Evolutionary conservation across 371 early-diverging fungal genomes (phyloP).

Genomic region (Blakeslea trispora): DNA sequence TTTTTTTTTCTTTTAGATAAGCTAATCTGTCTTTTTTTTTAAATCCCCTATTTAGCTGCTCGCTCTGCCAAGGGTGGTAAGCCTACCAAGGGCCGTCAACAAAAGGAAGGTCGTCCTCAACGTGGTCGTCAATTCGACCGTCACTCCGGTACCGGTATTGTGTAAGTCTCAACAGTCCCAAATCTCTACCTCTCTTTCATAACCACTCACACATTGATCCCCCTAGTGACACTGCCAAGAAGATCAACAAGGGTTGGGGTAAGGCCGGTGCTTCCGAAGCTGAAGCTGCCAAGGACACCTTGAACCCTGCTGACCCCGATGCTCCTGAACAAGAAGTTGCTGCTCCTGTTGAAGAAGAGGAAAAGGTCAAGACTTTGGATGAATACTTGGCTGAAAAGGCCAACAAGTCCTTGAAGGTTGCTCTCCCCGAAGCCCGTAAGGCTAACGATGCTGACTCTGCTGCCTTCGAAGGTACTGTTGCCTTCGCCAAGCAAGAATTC

Average conservation of each 20-base stretch:
- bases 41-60: constrained; percentile 11
- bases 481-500: constrained; percentile 68
- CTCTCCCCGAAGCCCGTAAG: constrained; percentile 67
- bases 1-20: too few relatives aligned
- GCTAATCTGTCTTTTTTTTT: background rate
- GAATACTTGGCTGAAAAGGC: constrained; percentile 77
- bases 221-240: constrained; percentile 80
- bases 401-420: constrained; percentile 64
- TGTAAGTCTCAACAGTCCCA: constrained; percentile 50
- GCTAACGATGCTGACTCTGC: constrained; percentile 79
- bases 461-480: constrained; percentile 78
- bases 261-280: constrained; percentile 53
- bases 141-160: constrained; percentile 74
- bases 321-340: constrained; percentile 44
- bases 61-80: constrained; percentile 21
- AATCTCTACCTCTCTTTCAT: too few relatives aligned
- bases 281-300: constrained; percentile 42
- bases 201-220: background rate
- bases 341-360: constrained; percentile 65
- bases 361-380: constrained; percentile 73
- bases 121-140: constrained; percentile 78
- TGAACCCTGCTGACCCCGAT: constrained; percentile 42
- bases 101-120: constrained; percentile 51
- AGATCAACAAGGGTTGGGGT: constrained; percentile 84
- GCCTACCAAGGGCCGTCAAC: constrained; percentile 39